Evolutionary conservation across 768 basidiomycete genomes (phyloP).

Genomic region (Lyophyllum shimeji): DNA sequence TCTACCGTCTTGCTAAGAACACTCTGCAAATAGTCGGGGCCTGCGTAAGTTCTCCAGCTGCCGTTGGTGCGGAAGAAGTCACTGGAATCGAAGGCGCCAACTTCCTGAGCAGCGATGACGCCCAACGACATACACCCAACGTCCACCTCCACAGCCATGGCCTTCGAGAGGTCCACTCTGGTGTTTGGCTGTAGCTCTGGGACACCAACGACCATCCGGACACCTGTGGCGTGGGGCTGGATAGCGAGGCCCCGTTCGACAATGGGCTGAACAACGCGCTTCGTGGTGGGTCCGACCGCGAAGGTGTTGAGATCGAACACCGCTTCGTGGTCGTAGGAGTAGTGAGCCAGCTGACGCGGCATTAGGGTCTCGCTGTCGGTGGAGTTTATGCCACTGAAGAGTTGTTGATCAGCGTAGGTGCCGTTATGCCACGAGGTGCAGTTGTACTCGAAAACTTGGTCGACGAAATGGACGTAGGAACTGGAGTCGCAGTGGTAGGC

Average conservation of each 20-base stretch:
- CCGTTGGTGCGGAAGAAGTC: conserved; percentile 9
- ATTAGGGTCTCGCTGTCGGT: conserved; percentile 23
- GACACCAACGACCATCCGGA: conserved; percentile 16
- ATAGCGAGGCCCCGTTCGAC: conserved; percentile 17
- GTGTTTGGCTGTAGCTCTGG: conserved; percentile 14
- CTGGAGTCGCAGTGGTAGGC: conserved; percentile 12
- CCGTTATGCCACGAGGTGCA: conserved; percentile 22
- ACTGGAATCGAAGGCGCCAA: neutral
- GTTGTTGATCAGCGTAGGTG: conserved; percentile 18
- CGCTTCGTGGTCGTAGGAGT: neutral
- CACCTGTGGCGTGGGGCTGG: conserved; percentile 15
- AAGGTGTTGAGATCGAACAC: conserved; percentile 15
- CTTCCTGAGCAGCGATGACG: neutral
- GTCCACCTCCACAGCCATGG: conserved; percentile 19
- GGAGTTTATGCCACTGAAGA: conserved; percentile 18
- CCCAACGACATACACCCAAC: conserved; percentile 20
- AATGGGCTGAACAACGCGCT: neutral
- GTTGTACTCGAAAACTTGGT: conserved; percentile 6
- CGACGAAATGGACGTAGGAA: conserved; percentile 3
- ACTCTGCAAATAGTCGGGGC: conserved; percentile 18
- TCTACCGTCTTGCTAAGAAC: conserved; percentile 18
- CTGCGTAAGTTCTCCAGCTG: conserved; percentile 15
- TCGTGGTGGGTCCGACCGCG: conserved; percentile 12
- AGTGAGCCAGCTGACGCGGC: conserved; percentile 16
- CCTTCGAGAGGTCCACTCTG: conserved; percentile 14